Conservation (phyloP, 192 early-diverging fungal genomes). For the Allomyces javanicus region DNA sequence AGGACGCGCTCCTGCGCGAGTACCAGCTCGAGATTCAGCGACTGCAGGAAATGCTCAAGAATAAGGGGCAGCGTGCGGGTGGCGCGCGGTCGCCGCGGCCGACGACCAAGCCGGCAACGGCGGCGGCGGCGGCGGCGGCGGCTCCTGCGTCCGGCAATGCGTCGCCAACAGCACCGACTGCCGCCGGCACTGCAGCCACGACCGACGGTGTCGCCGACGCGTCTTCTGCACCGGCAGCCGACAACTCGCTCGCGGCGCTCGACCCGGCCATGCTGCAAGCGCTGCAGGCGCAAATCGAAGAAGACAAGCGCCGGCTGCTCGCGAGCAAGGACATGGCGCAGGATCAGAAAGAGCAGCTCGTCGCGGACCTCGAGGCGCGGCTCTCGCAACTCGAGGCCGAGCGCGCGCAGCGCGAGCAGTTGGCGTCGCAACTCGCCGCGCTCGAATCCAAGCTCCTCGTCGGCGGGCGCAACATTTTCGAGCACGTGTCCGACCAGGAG, state of each 20-base stretch:
- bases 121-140: too few relatives aligned
- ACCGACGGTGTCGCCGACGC: too few relatives aligned
- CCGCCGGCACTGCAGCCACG: too few relatives aligned
- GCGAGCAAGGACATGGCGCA: conserved; percentile 34
- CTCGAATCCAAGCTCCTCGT: conserved; percentile 37
- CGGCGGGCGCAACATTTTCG: conserved; percentile 29
- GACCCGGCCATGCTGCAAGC: conserved; percentile 28
- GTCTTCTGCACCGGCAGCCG: too few relatives aligned
- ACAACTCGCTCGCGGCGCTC: conserved; percentile 12
- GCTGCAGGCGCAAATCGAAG: conserved; percentile 33
- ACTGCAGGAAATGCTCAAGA: conserved; percentile 22
- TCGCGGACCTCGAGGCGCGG: conserved; percentile 26
- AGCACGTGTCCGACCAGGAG: conserved; percentile 28
- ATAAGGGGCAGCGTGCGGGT: conserved; percentile 7
- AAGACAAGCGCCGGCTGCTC: conserved; percentile 24
- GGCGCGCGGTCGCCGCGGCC: conserved; percentile 1
- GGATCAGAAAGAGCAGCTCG: conserved; percentile 30
- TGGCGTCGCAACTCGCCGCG: conserved; percentile 19
- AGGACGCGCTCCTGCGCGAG: conserved; percentile 43
- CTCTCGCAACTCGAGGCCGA: conserved; percentile 28
- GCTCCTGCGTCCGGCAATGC: too few relatives aligned
- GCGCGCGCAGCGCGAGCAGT: conserved; percentile 17
- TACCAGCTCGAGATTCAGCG: conserved; percentile 40
- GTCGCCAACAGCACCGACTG: too few relatives aligned
- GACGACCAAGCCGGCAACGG: conserved; percentile 1